Percentiles rank a stretch among this genome's conserved stretches.
Evolutionary conservation across 2,329 filamentous ascomycete genomes (phyloP).

Genomic region (Lasiodiplodia sp.): DNA sequence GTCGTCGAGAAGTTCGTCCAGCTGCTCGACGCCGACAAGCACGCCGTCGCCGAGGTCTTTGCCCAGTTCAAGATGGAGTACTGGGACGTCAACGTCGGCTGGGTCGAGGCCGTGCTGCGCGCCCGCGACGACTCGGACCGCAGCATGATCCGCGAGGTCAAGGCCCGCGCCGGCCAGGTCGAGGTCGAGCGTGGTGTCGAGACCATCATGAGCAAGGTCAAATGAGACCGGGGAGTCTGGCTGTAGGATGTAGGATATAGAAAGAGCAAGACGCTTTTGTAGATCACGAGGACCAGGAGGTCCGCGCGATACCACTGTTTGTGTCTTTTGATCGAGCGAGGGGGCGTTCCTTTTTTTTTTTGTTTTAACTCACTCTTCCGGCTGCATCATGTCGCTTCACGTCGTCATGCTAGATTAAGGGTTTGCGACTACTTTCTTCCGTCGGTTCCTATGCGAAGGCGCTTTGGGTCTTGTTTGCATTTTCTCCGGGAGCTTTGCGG

Average conservation of each 20-base stretch:
- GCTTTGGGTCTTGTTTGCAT: background rate
- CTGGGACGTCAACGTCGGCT: constrained; percentile 93
- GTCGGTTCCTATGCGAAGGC: background rate
- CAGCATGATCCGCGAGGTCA: constrained; percentile 85
- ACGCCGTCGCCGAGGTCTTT: constrained; percentile 78
- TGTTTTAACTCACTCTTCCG: background rate
- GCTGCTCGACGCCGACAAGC: constrained; percentile 78
- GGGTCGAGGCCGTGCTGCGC: constrained; percentile 92
- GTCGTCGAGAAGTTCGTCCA: constrained; percentile 85
- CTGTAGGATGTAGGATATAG: background rate
- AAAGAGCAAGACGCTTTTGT: background rate
- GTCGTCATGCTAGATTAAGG: background rate
- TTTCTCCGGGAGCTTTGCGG: background rate
- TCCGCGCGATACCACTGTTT: background rate
- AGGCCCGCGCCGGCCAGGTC: constrained; percentile 85
- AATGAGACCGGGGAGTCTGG: constrained; percentile 54
- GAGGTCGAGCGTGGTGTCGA: constrained; percentile 81
- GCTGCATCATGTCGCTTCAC: background rate
- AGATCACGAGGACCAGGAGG: background rate
- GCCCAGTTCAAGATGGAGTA: constrained; percentile 83
- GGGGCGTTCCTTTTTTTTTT: background rate
- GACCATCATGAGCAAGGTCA: constrained; percentile 94
- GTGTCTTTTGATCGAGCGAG: background rate
- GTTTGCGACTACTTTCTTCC: background rate
- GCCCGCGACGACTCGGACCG: constrained; percentile 93